These are phyloP conservation scores for Aspergillus floridensis DNA, from an alignment of 2,329 filamentous ascomycete genomes.

Conservation along the genomic window DNA sequence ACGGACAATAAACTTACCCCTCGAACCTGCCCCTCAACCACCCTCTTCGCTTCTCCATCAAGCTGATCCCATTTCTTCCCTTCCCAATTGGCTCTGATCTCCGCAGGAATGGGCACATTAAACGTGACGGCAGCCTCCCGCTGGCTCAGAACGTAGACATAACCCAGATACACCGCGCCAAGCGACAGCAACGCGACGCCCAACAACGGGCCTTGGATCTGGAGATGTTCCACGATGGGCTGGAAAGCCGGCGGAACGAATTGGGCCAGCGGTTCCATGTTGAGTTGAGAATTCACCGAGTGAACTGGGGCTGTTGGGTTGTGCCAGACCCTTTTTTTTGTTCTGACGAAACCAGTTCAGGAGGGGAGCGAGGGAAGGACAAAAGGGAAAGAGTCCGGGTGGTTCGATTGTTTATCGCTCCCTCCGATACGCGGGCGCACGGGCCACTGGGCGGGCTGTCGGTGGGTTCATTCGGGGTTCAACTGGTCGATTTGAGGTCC, in stretches of 20 bases:
- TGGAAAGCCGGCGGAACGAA: conserved; percentile 24
- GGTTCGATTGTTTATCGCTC: conserved; percentile 19
- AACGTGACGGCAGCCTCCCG: conserved; percentile 38
- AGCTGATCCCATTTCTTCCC: conserved; percentile 38
- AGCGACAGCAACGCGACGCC: conserved; percentile 30
- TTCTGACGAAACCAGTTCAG: neutral
- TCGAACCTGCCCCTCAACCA: conserved; percentile 38
- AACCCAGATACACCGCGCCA: conserved; percentile 31
- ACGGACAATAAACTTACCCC: conserved; percentile 32
- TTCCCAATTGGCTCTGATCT: conserved; percentile 31
- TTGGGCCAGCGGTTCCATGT: conserved; percentile 26
- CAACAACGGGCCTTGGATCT: conserved; percentile 22
- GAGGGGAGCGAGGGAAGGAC: neutral
- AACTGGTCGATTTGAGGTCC: neutral
- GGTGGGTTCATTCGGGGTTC: neutral
- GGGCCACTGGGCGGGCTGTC: conserved; percentile 8
- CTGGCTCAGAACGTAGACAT: conserved; percentile 28
- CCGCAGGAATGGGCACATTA: conserved; percentile 37
- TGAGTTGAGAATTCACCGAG: conserved; percentile 8
- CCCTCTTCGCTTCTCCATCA: conserved; percentile 31
- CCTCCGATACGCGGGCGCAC: conserved; percentile 18
- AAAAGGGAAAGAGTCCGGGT: conserved; percentile 2
- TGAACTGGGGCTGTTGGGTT: conserved; percentile 16
- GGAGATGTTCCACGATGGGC: conserved; percentile 19
- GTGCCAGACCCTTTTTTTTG: conserved; percentile 3